These are phyloP conservation scores for Verticillium nubilum DNA, from an alignment of 2,329 filamentous ascomycete genomes.

Conservation along the genomic window DNA sequence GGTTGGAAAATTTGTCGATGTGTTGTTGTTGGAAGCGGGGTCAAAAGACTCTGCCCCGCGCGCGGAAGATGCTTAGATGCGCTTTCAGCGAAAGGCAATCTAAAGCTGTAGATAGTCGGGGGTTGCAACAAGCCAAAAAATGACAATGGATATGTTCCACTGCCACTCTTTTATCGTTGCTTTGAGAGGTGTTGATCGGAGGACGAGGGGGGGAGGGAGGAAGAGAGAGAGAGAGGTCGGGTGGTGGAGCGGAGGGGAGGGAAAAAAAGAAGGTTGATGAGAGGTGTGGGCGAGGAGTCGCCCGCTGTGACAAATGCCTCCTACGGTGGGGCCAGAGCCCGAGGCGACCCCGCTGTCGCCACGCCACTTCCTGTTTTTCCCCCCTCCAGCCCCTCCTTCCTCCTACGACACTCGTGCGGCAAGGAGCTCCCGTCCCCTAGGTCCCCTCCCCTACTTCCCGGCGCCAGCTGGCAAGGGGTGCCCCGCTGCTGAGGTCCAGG, in stretches of 20 bases:
- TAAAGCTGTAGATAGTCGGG: constrained; percentile 6
- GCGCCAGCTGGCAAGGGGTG: neutral
- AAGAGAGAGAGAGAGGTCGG: constrained; percentile 2
- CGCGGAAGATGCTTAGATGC: constrained; percentile 4
- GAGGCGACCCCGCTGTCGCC: neutral
- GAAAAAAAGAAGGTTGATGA: constrained; percentile 12
- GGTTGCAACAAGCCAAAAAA: constrained; percentile 27
- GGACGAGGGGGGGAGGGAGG: constrained; percentile 8
- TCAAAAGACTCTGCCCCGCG: constrained; percentile 26
- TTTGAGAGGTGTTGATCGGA: constrained; percentile 13
- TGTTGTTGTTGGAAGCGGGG: constrained; percentile 33
- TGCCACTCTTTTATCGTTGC: constrained; percentile 34
- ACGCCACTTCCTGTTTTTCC: neutral
- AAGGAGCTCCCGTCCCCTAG: neutral
- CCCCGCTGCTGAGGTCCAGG: too few relatives aligned
- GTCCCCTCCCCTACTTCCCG: neutral
- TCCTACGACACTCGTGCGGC: neutral
- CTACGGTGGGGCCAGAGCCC: neutral
- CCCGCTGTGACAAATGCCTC: constrained; percentile 6
- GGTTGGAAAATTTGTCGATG: constrained; percentile 18
- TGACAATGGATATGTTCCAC: constrained; percentile 31
- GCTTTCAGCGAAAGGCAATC: constrained; percentile 11
- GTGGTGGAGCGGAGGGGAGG: constrained; percentile 4
- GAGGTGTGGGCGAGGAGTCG: constrained; percentile 6
- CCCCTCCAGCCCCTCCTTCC: neutral